A percentile compares a stretch with the other conserved stretches of the same genome.
These are phyloP conservation scores for Lactarius evosmus DNA, from an alignment of 768 basidiomycete species.

Conservation along the genomic window DNA sequence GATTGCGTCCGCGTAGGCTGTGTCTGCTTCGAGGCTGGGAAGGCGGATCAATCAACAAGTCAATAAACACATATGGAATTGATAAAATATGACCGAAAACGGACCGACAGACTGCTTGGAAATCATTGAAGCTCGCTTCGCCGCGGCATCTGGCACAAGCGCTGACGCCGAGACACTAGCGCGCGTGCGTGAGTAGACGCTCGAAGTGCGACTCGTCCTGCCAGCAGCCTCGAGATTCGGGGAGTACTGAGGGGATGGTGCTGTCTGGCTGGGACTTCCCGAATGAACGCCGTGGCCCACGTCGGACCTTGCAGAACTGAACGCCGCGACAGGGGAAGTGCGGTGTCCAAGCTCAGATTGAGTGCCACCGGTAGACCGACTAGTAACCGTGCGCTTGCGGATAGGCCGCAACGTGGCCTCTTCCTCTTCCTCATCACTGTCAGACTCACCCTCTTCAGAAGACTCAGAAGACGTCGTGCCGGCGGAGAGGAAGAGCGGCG, in stretches of 20 bases:
- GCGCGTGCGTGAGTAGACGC: conserved; percentile 37
- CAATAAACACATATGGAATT: not conserved
- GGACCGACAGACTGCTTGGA: conserved; percentile 22
- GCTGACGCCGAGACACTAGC: conserved; percentile 62
- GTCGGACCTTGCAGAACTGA: conserved; percentile 15
- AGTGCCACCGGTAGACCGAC: conserved; percentile 7
- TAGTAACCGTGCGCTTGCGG: conserved; percentile 37
- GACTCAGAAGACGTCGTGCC: conserved; percentile 38
- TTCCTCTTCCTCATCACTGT: conserved; percentile 37
- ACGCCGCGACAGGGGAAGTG: conserved; percentile 3
- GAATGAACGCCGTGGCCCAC: conserved; percentile 20
- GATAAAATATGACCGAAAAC: not conserved
- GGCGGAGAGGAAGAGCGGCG: conserved; percentile 29
- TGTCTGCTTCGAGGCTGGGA: not conserved
- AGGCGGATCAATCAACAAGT: not conserved
- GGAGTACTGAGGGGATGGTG: not conserved
- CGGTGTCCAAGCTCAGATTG: conserved; percentile 34
- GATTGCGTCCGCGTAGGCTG: conserved; percentile 26
- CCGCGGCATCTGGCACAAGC: conserved; percentile 48
- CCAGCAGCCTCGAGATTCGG: conserved; percentile 8
- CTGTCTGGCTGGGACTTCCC: not conserved
- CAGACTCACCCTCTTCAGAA: conserved; percentile 35
- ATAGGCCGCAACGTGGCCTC: conserved; percentile 35
- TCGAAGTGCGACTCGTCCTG: conserved; percentile 13
- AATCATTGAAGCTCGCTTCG: conserved; percentile 45